Evolutionary conservation across 2,329 filamentous ascomycete genomes (phyloP), one percentile per base, ranked within the genome.

Genomic region (Dothidotthia symphoricarpi): DNA sequence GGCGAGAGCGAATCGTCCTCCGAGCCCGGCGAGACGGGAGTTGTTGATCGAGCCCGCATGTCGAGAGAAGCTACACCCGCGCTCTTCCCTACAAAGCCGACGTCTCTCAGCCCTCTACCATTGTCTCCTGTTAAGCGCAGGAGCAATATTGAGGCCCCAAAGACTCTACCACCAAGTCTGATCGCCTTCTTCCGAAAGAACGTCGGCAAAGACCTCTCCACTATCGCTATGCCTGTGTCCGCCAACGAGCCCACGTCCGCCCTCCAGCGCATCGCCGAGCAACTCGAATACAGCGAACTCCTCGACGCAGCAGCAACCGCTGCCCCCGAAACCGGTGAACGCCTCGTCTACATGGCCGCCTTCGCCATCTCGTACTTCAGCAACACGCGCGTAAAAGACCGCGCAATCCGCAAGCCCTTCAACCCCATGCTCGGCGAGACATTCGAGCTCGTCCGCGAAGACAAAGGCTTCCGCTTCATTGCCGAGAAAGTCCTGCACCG

Each of bases 351-450:
- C 61, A 82, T 98, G 34, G 80, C 89, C 0, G 90, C 91, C 2
- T 98, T 97, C 66, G 93, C 93, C 8, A 74, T 97, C 13, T 94
- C 90, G 8, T 81, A 85, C 45, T 87, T 96, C 53, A 93, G 89
- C 41, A 84, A 80, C 57, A 80, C 78, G 30, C 82, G 93, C 19
- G 83, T 89, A 46, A 94, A 89, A 61, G 93, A 98, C 66, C 86
- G 93, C 27, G 84, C 90, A 3, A 87, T 94, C 43, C 86, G 93
- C 50, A 98, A 98, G 64, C 93, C 93, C 0, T 98, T 97, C 70
- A 98, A 96, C 56, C 93, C 93, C 3, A 85, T 98, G 72, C 80
- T 98, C 0, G 93, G 93, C 32, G 93, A 98, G 69, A 98, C 93
- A 0, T 98, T 81, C 64, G 93, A 98, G 68, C 79, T 98, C 24